Conservation (phyloP, 208 protist genomes). For the Wallacemonas rigidus region DNA sequence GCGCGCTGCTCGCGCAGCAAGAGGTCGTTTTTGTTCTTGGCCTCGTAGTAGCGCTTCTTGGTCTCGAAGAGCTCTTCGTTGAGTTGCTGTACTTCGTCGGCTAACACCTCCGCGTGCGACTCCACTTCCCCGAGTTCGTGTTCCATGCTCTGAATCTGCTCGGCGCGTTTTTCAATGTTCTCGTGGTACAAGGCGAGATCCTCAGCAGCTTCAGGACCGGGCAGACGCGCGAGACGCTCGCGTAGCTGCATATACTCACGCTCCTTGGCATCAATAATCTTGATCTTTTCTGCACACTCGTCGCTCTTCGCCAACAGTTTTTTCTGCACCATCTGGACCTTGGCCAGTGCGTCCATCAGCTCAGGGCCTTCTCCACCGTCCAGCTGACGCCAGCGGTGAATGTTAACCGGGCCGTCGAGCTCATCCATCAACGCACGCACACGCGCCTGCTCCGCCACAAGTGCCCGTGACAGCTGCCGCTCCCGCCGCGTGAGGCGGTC, state of each 20-base stretch:
- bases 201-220: slow-evolving; percentile 95
- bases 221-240: slow-evolving; percentile 91
- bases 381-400: slow-evolving; percentile 97
- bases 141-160: slow-evolving; percentile 89
- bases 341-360: slow-evolving; percentile 95
- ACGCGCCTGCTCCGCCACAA: slow-evolving; percentile 91
- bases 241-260: slow-evolving; percentile 92
- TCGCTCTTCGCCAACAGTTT: slow-evolving; percentile 96
- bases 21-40: slow-evolving; percentile 86
- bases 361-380: slow-evolving; percentile 94
- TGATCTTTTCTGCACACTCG: slow-evolving; percentile 90
- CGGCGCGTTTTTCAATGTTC: slow-evolving; percentile 90
- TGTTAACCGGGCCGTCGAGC: slow-evolving; percentile 97
- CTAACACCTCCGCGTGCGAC: slow-evolving; percentile 75
- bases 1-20: slow-evolving; percentile 53
- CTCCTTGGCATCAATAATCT: slow-evolving; percentile 90
- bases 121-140: slow-evolving; percentile 56
- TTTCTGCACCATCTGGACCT: slow-evolving; percentile 97
- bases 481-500: slow-evolving; percentile 91
- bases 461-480: slow-evolving; percentile 83
- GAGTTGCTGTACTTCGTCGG: slow-evolving; percentile 91
- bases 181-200: slow-evolving; percentile 95
- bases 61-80: slow-evolving; percentile 89
- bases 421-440: slow-evolving; percentile 96
- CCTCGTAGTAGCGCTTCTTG: slow-evolving; percentile 92